Evolutionary conservation across 106 monocot genomes (phyloP).

Genomic region (Hemerocallis citrina): DNA sequence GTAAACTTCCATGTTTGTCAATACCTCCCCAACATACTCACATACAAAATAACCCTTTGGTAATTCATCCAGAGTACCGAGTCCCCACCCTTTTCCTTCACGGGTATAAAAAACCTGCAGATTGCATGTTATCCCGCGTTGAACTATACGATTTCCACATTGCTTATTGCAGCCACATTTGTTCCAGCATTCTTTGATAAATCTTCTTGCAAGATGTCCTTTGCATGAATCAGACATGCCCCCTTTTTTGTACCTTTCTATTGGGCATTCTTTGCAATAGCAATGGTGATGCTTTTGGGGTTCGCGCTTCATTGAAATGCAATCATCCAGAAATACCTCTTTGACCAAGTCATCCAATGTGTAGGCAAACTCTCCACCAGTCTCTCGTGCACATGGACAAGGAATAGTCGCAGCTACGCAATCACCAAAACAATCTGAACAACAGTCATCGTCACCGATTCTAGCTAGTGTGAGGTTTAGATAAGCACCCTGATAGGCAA

Average conservation of each 20-base stretch:
- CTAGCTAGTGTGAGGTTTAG: conserved; percentile 75
- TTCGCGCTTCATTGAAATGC: conserved; percentile 32
- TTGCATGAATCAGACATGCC: conserved; percentile 50
- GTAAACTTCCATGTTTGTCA: conserved; percentile 82
- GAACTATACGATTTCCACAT: conserved; percentile 84
- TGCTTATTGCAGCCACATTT: conserved; percentile 85
- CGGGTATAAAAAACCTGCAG: conserved; percentile 74
- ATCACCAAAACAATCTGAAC: conserved; percentile 68
- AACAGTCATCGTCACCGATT: conserved; percentile 82
- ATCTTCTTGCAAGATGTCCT: conserved; percentile 63
- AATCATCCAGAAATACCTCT: conserved; percentile 61
- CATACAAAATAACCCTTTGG: conserved; percentile 84
- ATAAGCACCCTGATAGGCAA: conserved; percentile 72
- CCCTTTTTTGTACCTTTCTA: conserved; percentile 55
- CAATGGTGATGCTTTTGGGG: conserved; percentile 29
- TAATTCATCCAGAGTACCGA: conserved; percentile 55
- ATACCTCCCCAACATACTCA: conserved; percentile 85
- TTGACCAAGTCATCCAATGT: conserved; percentile 50
- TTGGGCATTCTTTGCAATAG: conserved; percentile 75
- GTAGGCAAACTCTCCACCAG: conserved; percentile 82
- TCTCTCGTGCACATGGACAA: conserved; percentile 79
- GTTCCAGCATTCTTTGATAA: conserved; percentile 95
- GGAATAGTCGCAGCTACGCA: conserved; percentile 59
- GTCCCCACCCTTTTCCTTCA: conserved; percentile 82
- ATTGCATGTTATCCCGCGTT: conserved; percentile 66